Conservation (phyloP, 2,329 filamentous ascomycete species). For the Ceratocystis lukuohia region DNA sequence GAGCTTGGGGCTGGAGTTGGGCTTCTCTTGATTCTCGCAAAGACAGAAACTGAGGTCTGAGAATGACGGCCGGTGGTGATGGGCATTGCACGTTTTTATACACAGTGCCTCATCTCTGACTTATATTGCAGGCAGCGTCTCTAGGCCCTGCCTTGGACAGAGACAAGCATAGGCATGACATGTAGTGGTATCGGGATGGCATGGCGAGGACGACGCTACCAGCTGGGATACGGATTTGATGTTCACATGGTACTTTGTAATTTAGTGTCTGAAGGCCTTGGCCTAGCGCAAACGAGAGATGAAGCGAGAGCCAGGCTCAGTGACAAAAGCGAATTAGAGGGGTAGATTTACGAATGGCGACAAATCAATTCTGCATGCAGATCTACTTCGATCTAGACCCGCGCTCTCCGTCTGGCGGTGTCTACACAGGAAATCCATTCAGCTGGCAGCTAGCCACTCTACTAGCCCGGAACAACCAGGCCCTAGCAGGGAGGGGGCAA, state of each 20-base stretch:
- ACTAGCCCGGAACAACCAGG: background rate
- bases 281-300: background rate
- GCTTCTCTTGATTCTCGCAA: background rate
- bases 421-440: background rate
- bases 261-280: background rate
- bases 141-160: background rate
- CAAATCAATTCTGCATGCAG: background rate
- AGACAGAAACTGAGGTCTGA: too few species aligned
- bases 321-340: conserved; percentile 9
- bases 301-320: background rate
- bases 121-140: background rate
- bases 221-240: background rate
- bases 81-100: too few species aligned
- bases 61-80: too few species aligned
- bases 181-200: background rate
- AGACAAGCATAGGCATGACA: background rate
- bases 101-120: background rate
- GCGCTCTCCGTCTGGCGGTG: background rate
- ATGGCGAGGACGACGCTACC: background rate
- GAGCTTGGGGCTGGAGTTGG: background rate
- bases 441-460: background rate
- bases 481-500: background rate
- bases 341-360: conserved; percentile 5
- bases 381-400: background rate
- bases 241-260: background rate